These are phyloP conservation scores for Kodamaea restingae DNA, from an alignment of 805 yeast species.

Conservation along the genomic window DNA sequence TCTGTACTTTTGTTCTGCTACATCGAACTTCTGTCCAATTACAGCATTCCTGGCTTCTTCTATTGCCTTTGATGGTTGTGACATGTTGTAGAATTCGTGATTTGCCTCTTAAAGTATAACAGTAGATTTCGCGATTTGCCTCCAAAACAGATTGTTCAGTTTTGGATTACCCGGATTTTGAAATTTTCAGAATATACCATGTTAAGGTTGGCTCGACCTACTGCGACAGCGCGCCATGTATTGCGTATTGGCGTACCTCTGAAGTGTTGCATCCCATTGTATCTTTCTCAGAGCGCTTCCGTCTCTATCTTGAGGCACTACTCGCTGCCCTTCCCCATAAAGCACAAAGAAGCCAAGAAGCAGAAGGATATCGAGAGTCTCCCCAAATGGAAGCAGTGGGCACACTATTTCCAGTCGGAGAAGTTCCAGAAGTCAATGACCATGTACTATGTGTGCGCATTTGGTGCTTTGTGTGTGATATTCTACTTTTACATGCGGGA, in stretches of 20 bases:
- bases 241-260: neutral
- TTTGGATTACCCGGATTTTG: constrained; percentile 1
- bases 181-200: neutral
- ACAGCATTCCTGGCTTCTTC: constrained; percentile 62
- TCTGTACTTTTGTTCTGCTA: constrained; percentile 60
- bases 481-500: constrained; percentile 67
- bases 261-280: too few species aligned
- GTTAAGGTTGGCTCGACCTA: neutral
- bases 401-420: constrained; percentile 42
- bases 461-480: constrained; percentile 50
- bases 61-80: constrained; percentile 24
- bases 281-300: neutral
- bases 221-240: neutral
- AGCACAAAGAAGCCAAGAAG: constrained; percentile 25
- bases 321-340: constrained; percentile 32
- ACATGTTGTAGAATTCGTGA: neutral
- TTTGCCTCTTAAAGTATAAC: constrained; percentile 1
- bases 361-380: constrained; percentile 25
- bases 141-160: neutral
- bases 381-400: constrained; percentile 40
- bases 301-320: constrained; percentile 2
- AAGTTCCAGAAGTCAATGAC: constrained; percentile 59
- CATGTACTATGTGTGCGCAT: constrained; percentile 57
- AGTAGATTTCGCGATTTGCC: neutral
- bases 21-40: constrained; percentile 41